phyloP scores from a whole-genome alignment of 495 filamentous ascomycete genomes.

The Penicillium atrosanguineum region DNA sequence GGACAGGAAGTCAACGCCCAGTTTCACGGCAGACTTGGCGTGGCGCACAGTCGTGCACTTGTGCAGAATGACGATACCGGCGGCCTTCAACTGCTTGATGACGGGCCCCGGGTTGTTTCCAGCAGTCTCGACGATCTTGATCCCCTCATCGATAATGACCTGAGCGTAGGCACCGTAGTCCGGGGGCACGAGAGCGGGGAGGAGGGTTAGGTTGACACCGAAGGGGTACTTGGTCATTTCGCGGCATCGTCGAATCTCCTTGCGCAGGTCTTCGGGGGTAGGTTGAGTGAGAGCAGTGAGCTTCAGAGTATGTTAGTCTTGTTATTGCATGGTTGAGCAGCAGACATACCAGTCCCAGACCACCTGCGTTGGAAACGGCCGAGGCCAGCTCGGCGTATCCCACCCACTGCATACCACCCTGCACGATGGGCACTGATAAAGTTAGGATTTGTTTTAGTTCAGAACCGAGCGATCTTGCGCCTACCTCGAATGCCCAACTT shows the following conservation, averaged over 20 bases:
- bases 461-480: constrained; percentile 3
- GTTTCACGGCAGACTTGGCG: constrained; percentile 85
- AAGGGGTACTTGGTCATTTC: constrained; percentile 87
- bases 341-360: constrained; percentile 70
- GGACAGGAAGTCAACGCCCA: constrained; percentile 92
- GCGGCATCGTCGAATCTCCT: constrained; percentile 85
- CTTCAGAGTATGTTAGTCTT: constrained; percentile 29
- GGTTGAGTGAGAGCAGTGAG: constrained; percentile 93
- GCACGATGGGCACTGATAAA: constrained; percentile 83
- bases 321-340: not conserved
- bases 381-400: constrained; percentile 89
- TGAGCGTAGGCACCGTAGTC: constrained; percentile 92
- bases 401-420: constrained; percentile 95
- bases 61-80: constrained; percentile 77
- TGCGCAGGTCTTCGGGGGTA: constrained; percentile 85
- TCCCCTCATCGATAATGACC: constrained; percentile 88
- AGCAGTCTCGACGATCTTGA: constrained; percentile 94
- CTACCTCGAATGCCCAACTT: constrained; percentile 82
- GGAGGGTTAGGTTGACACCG: constrained; percentile 92
- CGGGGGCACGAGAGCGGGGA: constrained; percentile 84
- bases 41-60: constrained; percentile 98
- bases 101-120: constrained; percentile 92
- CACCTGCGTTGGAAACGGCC: constrained; percentile 93
- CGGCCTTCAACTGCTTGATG: constrained; percentile 83
- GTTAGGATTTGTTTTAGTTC: constrained; percentile 7